Evolutionary conservation across 331 rosid genomes (phyloP).

Genomic region (Acacia concinna): DNA sequence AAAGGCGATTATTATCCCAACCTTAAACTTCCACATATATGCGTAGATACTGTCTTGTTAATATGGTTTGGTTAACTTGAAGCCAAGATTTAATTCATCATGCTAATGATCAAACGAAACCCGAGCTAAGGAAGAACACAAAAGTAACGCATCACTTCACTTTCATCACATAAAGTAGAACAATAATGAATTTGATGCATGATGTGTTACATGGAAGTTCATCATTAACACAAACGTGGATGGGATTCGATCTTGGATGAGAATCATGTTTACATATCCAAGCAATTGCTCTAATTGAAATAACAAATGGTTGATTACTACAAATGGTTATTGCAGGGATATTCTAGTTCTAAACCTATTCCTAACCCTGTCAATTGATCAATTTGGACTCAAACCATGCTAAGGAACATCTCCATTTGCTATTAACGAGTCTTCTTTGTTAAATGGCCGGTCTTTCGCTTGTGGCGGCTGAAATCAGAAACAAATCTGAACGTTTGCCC

Average conservation of each 20-base stretch:
- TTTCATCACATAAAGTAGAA: no score
- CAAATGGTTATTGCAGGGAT: constrained; percentile 57
- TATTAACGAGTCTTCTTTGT: constrained; percentile 55
- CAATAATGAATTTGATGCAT: background rate
- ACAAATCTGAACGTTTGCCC: constrained; percentile 88
- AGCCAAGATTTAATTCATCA: no score
- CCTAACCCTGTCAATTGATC: constrained; percentile 53
- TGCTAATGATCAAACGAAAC: no score
- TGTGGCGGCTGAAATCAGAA: constrained; percentile 85
- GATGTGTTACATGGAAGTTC: background rate
- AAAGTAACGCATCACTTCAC: background rate
- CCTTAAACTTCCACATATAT: no score
- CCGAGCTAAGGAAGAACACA: no score
- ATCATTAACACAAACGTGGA: background rate
- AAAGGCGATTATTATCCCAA: no score
- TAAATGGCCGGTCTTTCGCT: constrained; percentile 87
- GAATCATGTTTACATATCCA: constrained; percentile 45
- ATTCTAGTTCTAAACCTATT: constrained; percentile 54
- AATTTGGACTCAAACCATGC: constrained; percentile 44
- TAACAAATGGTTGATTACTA: constrained; percentile 52
- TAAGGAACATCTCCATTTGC: constrained; percentile 35
- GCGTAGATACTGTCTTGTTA: no score
- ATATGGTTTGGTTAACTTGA: no score
- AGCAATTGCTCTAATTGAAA: constrained; percentile 61
- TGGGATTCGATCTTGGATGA: constrained; percentile 30